Evolutionary conservation across 1,284 basidiomycete genomes (phyloP), one percentile per base, ranked within the genome.

Genomic region (Afroboletus lepidellus): DNA sequence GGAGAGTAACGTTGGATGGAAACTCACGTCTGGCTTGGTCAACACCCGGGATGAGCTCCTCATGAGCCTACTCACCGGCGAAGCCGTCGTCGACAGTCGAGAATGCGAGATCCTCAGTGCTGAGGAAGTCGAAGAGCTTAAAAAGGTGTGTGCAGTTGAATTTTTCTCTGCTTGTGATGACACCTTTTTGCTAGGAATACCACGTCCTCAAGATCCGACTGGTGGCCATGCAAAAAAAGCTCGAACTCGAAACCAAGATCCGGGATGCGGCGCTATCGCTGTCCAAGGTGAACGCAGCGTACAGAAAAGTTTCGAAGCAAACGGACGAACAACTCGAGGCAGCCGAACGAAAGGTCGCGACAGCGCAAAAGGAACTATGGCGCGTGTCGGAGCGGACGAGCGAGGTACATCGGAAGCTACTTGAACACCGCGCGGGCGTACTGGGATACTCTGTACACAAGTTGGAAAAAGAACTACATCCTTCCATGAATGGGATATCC

Each of bases 81-180:
- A 95, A 72, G 93, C 92, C 4, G 82, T 91, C 27, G 84, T 92
- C 23, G 88, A 92, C 61, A 90, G 89, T 61, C 80, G 88, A 25
- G 80, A 80, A 41, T 87, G 83, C 62, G 80, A 86, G 46, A 84
- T 94, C 21, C 75, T 92, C 41, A 81, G 77, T 58, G 84, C 90
- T 50, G 93, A 96, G 60, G 88, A 94, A 61, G 87, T 94, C n/a
- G 93, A 95, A 58, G 87, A 89, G 47, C 80, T 94, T 60, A 94
- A 93, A 75, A 92, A 91, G 82, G 92, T 90, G 59, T 44, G 77
- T 72, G 16, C 27, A 18, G 29, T 55, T 56, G 30, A 30, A 12
- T 32, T 39, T 1, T 24, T 24, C 37, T 20, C 18, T 41, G 3
- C 32, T 23, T 45, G 27, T 51, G 25, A 25, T 59, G 29, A 58